Evolutionary conservation across 768 basidiomycete genomes (phyloP).

Genomic region (Pleurotus sapidus): DNA sequence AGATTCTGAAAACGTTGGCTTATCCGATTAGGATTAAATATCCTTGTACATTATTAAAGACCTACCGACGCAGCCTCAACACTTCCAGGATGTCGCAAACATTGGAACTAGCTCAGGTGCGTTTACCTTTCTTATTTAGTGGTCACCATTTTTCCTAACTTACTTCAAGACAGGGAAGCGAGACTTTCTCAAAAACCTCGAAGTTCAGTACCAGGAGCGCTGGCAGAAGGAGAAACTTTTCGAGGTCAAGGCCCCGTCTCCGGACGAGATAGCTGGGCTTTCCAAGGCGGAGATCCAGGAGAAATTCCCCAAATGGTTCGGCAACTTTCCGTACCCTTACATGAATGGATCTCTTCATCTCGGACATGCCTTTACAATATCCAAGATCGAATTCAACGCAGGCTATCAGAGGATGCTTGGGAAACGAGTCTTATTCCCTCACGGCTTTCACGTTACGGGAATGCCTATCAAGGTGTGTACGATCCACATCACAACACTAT

Average conservation of each 20-base stretch:
- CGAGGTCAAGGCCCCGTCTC: slow-evolving; percentile 78
- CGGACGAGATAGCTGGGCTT: slow-evolving; percentile 61
- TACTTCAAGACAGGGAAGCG: slow-evolving; percentile 85
- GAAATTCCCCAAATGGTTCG: slow-evolving; percentile 95
- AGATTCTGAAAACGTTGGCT: slow-evolving; percentile 15
- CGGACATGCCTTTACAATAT: slow-evolving; percentile 97
- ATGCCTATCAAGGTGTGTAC: slow-evolving; percentile 97
- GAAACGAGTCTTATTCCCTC: slow-evolving; percentile 93
- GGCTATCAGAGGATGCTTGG: slow-evolving; percentile 96
- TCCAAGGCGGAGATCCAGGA: slow-evolving; percentile 63
- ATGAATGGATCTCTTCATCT: slow-evolving; percentile 98
- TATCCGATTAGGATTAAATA: slow-evolving; percentile 27
- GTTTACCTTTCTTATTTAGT: slow-evolving; percentile 7
- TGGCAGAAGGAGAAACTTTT: slow-evolving; percentile 82
- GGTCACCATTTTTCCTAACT: not conserved
- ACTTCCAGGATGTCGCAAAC: slow-evolving; percentile 52
- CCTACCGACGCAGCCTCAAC: slow-evolving; percentile 14
- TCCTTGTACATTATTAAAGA: slow-evolving; percentile 31
- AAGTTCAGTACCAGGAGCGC: slow-evolving; percentile 78
- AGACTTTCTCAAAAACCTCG: slow-evolving; percentile 80
- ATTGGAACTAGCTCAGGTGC: slow-evolving; percentile 62
- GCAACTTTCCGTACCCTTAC: slow-evolving; percentile 94
- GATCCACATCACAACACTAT: not conserved
- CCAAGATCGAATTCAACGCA: slow-evolving; percentile 95
- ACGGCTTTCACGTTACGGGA: slow-evolving; percentile 96